These are phyloP conservation scores for Endothia cerciana DNA, from an alignment of 2,329 filamentous ascomycete genomes.

Conservation along the genomic window DNA sequence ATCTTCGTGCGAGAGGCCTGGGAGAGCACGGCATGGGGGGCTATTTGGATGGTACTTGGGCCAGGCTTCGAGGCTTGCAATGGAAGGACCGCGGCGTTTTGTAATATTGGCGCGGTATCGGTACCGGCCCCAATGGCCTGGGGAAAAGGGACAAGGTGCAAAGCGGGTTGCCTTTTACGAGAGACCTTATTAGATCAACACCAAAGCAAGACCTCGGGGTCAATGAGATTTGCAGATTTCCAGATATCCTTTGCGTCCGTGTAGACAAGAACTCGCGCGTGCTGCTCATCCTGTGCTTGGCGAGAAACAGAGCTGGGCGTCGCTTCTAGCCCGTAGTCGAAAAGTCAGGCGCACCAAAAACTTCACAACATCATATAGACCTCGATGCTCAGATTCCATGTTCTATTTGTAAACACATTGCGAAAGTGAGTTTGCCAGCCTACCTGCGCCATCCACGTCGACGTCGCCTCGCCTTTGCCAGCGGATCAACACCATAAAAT, in stretches of 20 bases:
- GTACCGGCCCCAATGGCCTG: neutral
- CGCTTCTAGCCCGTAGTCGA: neutral
- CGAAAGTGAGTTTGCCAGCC: conserved; percentile 15
- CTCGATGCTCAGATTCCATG: neutral
- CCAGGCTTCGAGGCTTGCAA: neutral
- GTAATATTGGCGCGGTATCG: neutral
- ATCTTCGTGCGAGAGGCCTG: too few relatives aligned
- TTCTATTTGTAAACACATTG: conserved; percentile 16
- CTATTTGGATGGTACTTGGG: too few relatives aligned
- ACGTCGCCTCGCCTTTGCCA: neutral
- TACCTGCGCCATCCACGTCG: conserved; percentile 4
- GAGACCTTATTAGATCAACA: conserved; percentile 6
- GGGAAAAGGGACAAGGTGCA: neutral
- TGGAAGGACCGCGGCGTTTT: neutral
- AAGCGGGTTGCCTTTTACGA: neutral
- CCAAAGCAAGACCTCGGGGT: conserved; percentile 25
- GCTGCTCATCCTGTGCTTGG: neutral
- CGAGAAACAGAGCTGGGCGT: neutral
- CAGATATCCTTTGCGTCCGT: neutral
- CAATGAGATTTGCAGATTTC: neutral
- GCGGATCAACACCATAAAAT: conserved; percentile 5
- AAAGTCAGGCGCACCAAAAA: neutral
- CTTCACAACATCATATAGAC: neutral
- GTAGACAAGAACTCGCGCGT: neutral
- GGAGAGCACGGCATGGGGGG: too few relatives aligned